Percentiles rank a stretch among this genome's conserved stretches.
Evolutionary conservation across 1,284 basidiomycete species (phyloP).

Genomic region (Rhodofomes roseus): DNA sequence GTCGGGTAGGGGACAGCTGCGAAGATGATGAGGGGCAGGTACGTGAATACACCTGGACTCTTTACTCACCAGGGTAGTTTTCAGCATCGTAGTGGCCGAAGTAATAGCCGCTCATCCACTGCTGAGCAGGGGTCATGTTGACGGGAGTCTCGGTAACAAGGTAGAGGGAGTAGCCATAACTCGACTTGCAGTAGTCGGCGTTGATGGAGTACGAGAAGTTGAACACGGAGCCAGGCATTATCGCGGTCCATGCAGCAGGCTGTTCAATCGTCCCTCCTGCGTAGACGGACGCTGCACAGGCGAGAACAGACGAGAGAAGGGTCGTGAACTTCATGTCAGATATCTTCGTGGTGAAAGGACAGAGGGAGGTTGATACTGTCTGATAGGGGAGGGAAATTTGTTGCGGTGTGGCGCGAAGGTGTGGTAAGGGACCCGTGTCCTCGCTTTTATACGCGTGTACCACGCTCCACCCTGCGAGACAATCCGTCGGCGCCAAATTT

Average conservation of each 20-base stretch:
- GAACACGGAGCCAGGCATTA: constrained; percentile 29
- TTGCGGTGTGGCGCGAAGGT: not conserved
- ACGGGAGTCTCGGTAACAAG: constrained; percentile 31
- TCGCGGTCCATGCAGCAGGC: constrained; percentile 29
- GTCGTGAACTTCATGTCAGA: constrained; percentile 3
- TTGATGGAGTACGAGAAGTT: constrained; percentile 37
- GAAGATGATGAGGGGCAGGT: not conserved
- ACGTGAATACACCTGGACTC: not conserved
- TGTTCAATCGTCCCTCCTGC: constrained; percentile 20
- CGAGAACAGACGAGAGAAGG: constrained; percentile 8
- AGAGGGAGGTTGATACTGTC: not conserved
- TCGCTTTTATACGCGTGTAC: not conserved
- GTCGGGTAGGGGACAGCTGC: constrained; percentile 33
- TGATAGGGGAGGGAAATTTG: not conserved
- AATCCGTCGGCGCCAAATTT: not conserved
- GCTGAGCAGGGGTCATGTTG: constrained; percentile 21
- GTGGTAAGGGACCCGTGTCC: not conserved
- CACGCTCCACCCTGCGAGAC: not conserved
- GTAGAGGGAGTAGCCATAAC: constrained; percentile 42
- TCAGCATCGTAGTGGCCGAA: constrained; percentile 38
- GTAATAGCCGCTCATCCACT: constrained; percentile 35
- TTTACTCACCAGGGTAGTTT: constrained; percentile 39
- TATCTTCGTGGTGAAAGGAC: constrained; percentile 2
- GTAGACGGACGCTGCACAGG: constrained; percentile 2
- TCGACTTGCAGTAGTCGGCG: constrained; percentile 41